Percentiles rank a stretch among this genome's conserved stretches.
phyloP scores from a whole-genome alignment of 176 grass and related monocot genomes.

The Metroxylon sagu region DNA sequence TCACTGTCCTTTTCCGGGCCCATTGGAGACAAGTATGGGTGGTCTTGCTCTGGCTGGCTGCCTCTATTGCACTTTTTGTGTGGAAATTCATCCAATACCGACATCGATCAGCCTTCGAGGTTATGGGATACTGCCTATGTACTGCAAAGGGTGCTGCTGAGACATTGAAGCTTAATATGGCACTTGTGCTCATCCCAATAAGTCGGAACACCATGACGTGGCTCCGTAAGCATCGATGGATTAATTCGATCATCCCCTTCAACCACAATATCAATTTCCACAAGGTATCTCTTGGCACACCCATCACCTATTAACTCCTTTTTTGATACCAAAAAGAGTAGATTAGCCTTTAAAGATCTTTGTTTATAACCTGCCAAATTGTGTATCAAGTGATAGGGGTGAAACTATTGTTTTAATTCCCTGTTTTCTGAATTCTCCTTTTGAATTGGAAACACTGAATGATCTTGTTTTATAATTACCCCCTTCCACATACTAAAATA shows the following conservation, averaged over 20 bases:
- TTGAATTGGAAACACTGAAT: too few species aligned
- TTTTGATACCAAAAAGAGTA: too few species aligned
- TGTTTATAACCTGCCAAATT: too few species aligned
- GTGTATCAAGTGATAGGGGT: too few species aligned
- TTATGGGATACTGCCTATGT: slow-evolving; percentile 61
- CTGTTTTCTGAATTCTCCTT: too few species aligned
- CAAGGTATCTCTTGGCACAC: slow-evolving; percentile 33
- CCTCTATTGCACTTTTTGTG: slow-evolving; percentile 41
- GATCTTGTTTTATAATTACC: too few species aligned
- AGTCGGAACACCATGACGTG: slow-evolving; percentile 57
- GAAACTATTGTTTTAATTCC: too few species aligned
- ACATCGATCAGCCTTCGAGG: slow-evolving; percentile 39
- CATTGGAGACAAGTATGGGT: slow-evolving; percentile 47
- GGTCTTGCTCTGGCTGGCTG: slow-evolving; percentile 37
- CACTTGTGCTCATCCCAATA: slow-evolving; percentile 52
- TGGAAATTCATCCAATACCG: slow-evolving; percentile 68
- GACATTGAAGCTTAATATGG: slow-evolving; percentile 71
- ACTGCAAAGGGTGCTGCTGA: slow-evolving; percentile 56
- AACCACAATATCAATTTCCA: slow-evolving; percentile 65
- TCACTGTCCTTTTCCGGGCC: slow-evolving; percentile 25
- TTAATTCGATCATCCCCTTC: slow-evolving; percentile 42
- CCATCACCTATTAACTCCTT: too few species aligned
- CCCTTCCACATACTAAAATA: too few species aligned
- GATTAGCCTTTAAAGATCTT: too few species aligned
- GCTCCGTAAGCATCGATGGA: slow-evolving; percentile 28